A percentile compares a stretch with the other conserved stretches of the same genome.
These are phyloP conservation scores for Coemansia sp. DNA, from an alignment of 192 early-diverging fungal species.

Conservation along the genomic window DNA sequence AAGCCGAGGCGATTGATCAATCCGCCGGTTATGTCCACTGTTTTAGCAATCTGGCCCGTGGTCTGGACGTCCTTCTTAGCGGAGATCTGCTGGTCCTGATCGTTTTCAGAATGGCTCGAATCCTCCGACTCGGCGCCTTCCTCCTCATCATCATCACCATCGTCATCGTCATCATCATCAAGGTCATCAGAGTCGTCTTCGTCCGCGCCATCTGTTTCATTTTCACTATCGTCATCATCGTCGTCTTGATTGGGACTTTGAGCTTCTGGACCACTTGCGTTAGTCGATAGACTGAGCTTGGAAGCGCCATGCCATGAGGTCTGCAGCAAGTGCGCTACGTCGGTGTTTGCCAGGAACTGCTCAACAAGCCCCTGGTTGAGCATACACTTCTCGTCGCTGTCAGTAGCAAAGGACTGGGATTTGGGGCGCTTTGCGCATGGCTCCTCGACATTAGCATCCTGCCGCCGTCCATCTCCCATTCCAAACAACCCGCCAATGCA, in stretches of 20 bases:
- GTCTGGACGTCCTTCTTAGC: background rate
- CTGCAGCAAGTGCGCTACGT: constrained; percentile 28
- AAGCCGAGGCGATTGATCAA: background rate
- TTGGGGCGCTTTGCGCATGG: constrained; percentile 38
- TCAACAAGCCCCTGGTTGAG: constrained; percentile 29
- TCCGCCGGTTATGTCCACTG: background rate
- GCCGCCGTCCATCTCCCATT: background rate
- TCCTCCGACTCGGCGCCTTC: background rate
- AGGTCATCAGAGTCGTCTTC: constrained; percentile 13
- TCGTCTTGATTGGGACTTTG: constrained; percentile 13
- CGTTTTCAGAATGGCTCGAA: background rate
- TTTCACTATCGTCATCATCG: constrained; percentile 23
- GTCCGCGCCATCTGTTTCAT: constrained; percentile 15
- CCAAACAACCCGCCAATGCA: constrained; percentile 20
- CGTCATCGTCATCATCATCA: background rate
- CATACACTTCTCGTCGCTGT: background rate
- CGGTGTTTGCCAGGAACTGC: constrained; percentile 29
- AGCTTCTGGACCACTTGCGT: background rate
- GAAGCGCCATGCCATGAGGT: constrained; percentile 11
- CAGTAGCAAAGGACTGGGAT: constrained; percentile 17
- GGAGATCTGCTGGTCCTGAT: background rate
- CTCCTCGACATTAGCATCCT: constrained; percentile 7
- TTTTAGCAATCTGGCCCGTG: background rate
- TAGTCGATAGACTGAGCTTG: background rate
- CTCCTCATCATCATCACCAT: background rate